These are phyloP conservation scores for Rutstroemia sp. DNA, from an alignment of 2,329 filamentous ascomycete species.

Conservation along the genomic window DNA sequence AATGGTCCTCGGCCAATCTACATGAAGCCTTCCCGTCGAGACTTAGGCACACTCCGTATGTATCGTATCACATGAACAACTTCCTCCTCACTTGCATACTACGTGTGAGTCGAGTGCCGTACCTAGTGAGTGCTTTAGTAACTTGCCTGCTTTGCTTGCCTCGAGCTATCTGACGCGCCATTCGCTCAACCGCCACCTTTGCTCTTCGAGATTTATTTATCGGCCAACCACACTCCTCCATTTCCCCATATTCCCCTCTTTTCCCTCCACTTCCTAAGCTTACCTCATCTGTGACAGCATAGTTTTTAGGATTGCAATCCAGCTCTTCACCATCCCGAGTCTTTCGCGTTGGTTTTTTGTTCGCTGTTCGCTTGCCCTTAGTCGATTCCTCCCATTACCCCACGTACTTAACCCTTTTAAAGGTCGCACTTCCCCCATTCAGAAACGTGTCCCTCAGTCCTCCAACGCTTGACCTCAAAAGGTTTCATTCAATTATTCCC, in stretches of 20 bases:
- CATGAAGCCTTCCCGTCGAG: not conserved
- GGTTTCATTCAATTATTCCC: not conserved
- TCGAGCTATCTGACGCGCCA: no score
- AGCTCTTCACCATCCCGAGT: no score
- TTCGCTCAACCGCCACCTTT: not conserved
- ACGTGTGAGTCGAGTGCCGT: not conserved
- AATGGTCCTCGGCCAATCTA: not conserved
- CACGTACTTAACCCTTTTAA: not conserved
- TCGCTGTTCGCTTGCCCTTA: no score
- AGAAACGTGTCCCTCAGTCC: not conserved
- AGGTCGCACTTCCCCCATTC: not conserved
- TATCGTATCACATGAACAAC: not conserved
- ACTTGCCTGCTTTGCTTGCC: no score
- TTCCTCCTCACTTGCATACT: not conserved
- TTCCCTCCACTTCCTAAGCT: not conserved
- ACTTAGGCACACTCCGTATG: not conserved
- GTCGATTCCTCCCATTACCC: not conserved
- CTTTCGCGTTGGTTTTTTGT: no score
- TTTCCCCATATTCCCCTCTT: not conserved
- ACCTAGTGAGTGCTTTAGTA: not conserved
- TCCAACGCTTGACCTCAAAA: slow-evolving; percentile 2
- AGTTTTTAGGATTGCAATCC: no score
- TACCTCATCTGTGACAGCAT: slow-evolving; percentile 1
- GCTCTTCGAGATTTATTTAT: not conserved
- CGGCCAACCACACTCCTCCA: not conserved